Base-by-base conservation (phyloP, 768 basidiomycete species). In the Rubroboletus pulcherrimus region DNA sequence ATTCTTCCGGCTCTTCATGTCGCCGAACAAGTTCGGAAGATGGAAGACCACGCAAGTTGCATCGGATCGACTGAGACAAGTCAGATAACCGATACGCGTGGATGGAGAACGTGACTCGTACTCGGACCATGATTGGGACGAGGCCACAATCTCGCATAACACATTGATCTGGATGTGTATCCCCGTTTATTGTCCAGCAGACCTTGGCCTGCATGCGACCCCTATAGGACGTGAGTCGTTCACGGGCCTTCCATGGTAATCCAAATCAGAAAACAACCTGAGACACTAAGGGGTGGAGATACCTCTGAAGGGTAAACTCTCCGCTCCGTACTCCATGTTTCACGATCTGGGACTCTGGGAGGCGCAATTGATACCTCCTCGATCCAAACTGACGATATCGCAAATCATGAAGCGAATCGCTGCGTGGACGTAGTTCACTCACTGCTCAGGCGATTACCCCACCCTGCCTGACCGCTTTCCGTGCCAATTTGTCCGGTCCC, bases 1-100 rank as follows among this genome's bases (percentile, higher is more conserved):
- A 98, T 72, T 98, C 97, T 74, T 97, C 93, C 1, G 97, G 87
- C 66, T 99, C 97, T 78, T 99, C 97, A 68, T 96, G 89, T 58
- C 87, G 87, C 53, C 78, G 75, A 53, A 98, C 93, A 43, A 99
- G 85, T 44, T 93, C 88, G 9, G 88, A 81, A 9, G 96, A 90
- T 2, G 93, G 83, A 72, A 97, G 80, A 34, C 80, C 80, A 43
- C 86, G 86, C n/a, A 98, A 73, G 71, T 98, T 97, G 69, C 97
- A 99, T 55, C 96, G 79, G 21, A 84, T 86, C 9, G 96, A 98
- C 91, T 97, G 60, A 47, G 21, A 19, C 0, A 2, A 21, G 31
- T 67, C 42, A 59, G 31, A 49, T 40, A 19, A 34, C 33, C 15
- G 5, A 46, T 19, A 24, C 5, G 4, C 15, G 52, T 29, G 26